Evolutionary conservation across 208 protist genomes (phyloP).

Genomic region (Acanthamoeba sp.): DNA sequence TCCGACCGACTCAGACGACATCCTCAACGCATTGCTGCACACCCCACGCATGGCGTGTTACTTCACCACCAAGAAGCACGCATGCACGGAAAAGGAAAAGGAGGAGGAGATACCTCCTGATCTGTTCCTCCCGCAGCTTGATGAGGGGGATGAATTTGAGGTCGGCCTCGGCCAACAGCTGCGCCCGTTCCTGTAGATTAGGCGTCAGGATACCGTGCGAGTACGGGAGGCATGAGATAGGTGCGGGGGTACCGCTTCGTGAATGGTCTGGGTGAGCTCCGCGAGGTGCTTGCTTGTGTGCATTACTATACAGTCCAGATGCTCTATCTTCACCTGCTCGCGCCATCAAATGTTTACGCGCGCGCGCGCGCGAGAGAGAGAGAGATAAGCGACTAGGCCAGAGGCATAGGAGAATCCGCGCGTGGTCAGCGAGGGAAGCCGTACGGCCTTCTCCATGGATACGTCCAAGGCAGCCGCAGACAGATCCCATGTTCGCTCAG

Average conservation of each 20-base stretch:
- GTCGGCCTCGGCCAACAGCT: background rate
- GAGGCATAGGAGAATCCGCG: background rate
- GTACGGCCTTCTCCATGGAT: conserved; percentile 5
- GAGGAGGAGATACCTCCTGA: background rate
- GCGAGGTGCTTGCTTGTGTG: background rate
- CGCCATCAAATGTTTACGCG: background rate
- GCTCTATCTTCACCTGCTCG: background rate
- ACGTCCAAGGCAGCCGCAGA: conserved; percentile 29
- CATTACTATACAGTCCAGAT: conserved; percentile 37
- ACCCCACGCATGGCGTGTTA: background rate
- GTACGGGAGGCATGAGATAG: background rate
- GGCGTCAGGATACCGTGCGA: background rate
- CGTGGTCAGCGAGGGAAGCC: background rate
- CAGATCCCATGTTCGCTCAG: conserved; percentile 40
- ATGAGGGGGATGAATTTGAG: conserved; percentile 33
- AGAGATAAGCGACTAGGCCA: too few relatives aligned
- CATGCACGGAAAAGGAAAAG: background rate
- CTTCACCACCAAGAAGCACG: too few relatives aligned
- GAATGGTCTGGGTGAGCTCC: background rate
- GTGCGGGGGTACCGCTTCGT: background rate
- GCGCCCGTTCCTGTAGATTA: background rate
- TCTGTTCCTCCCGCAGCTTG: background rate
- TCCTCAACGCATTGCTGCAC: background rate
- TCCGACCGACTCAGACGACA: background rate
- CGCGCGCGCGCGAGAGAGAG: too few relatives aligned